Percentiles rank a stretch among this genome's conserved stretches.
These are phyloP conservation scores for Cladosporium sp. DNA, from an alignment of 2,329 filamentous ascomycete species.

Conservation along the genomic window DNA sequence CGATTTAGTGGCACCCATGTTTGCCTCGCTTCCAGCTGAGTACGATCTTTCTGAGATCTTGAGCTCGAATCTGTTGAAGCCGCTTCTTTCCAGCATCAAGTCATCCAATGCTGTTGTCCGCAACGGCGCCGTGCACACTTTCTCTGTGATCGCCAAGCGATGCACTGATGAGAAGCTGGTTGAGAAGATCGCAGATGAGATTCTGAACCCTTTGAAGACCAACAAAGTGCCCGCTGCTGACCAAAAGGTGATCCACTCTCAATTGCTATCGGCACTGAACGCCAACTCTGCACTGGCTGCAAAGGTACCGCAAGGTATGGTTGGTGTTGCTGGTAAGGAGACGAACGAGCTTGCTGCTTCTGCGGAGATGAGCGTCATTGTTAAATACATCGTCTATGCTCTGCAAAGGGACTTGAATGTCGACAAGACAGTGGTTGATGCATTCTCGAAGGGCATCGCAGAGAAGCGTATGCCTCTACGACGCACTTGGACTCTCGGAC, in stretches of 20 bases:
- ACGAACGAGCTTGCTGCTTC: conserved; percentile 80
- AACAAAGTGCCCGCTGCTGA: conserved; percentile 84
- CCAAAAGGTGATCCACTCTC: conserved; percentile 77
- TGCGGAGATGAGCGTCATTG: conserved; percentile 72
- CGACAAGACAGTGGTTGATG: conserved; percentile 67
- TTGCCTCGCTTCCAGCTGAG: conserved; percentile 65
- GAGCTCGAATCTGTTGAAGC: conserved; percentile 73
- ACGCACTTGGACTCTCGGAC: conserved; percentile 75
- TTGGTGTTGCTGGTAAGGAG: conserved; percentile 74
- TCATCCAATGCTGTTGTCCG: conserved; percentile 81
- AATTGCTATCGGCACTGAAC: conserved; percentile 70
- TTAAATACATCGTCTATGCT: conserved; percentile 63
- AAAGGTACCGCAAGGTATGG: conserved; percentile 67
- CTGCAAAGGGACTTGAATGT: conserved; percentile 62
- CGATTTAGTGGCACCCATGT: conserved; percentile 72
- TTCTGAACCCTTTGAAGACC: conserved; percentile 75
- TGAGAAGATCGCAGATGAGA: conserved; percentile 71
- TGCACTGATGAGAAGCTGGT: conserved; percentile 61
- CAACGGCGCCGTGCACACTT: conserved; percentile 71
- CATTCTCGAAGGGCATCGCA: conserved; percentile 74
- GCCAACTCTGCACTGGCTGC: conserved; percentile 62
- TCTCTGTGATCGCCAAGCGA: conserved; percentile 66
- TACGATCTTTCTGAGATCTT: conserved; percentile 79
- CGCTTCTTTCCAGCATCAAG: conserved; percentile 84
- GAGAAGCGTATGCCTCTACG: conserved; percentile 82